Conservation (phyloP, 306 rosid genomes). For the Prunus kanzakura region DNA sequence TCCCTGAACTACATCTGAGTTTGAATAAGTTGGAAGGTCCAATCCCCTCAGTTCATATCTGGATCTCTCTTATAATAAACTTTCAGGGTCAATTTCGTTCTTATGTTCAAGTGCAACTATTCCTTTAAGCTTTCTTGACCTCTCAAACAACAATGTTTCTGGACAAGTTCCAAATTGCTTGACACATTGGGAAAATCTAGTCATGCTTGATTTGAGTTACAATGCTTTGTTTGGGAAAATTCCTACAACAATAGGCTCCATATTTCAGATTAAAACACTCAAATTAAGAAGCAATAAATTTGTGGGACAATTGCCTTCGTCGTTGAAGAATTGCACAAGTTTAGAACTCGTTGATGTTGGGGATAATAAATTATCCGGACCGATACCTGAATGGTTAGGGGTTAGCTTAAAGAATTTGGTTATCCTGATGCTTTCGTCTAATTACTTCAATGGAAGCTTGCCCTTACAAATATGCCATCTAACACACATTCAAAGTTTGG, state of each 20-base stretch:
- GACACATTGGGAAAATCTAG: background rate
- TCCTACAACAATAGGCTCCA: background rate
- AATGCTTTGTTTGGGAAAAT: background rate
- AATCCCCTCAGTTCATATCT: background rate
- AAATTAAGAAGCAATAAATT: background rate
- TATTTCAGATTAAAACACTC: background rate
- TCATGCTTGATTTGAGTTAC: background rate
- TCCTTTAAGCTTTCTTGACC: background rate
- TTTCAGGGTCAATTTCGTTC: background rate
- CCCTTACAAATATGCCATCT: background rate
- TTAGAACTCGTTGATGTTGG: too few relatives aligned
- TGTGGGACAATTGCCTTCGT: background rate
- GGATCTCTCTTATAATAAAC: background rate
- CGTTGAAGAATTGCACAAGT: slow-evolving; percentile 7
- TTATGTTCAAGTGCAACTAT: background rate
- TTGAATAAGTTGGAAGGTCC: background rate
- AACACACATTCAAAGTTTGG: background rate
- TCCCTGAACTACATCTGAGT: background rate
- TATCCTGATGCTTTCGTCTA: too few relatives aligned
- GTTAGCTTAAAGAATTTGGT: too few relatives aligned
- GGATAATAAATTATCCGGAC: too few relatives aligned
- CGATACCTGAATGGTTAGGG: too few relatives aligned
- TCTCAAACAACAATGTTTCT: background rate
- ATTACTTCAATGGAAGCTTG: too few relatives aligned
- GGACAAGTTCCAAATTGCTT: background rate